A percentile compares a stretch with the other conserved stretches of the same genome.
Conservation (phyloP, 2,329 filamentous ascomycete species). For the Hawksworthiomyces lignivorus region DNA sequence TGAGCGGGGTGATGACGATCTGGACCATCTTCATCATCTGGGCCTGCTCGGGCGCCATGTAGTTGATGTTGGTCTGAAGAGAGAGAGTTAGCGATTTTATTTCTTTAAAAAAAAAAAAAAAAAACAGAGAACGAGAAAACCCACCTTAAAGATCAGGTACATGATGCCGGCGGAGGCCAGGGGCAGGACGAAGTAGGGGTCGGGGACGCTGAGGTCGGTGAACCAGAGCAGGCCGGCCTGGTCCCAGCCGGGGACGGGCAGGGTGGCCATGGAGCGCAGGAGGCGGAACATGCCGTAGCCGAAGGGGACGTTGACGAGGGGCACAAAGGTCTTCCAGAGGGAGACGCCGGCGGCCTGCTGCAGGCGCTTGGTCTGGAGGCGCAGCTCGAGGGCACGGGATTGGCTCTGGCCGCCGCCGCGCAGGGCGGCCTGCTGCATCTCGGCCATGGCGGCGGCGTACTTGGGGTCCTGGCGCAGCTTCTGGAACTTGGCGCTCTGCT, state of each 20-base stretch:
- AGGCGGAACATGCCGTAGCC: slow-evolving; percentile 77
- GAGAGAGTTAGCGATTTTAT: not conserved
- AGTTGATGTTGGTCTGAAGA: slow-evolving; percentile 22
- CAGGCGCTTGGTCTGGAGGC: slow-evolving; percentile 39
- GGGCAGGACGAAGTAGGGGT: slow-evolving; percentile 75
- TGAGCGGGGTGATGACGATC: slow-evolving; percentile 26
- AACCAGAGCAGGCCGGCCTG: slow-evolving; percentile 71
- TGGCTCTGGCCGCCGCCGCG: slow-evolving; percentile 35
- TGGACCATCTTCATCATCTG: slow-evolving; percentile 27
- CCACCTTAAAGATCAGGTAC: slow-evolving; percentile 51
- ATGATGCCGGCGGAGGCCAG: slow-evolving; percentile 48
- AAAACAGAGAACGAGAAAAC: slow-evolving; percentile 16
- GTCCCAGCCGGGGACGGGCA: slow-evolving; percentile 76
- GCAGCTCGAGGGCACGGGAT: slow-evolving; percentile 35
- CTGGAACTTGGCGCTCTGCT: slow-evolving; percentile 55
- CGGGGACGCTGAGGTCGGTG: slow-evolving; percentile 62
- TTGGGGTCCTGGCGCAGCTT: slow-evolving; percentile 32
- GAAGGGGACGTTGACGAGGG: slow-evolving; percentile 55
- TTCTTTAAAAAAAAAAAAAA: not conserved
- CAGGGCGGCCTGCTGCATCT: slow-evolving; percentile 24
- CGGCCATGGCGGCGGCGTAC: slow-evolving; percentile 42
- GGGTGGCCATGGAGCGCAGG: slow-evolving; percentile 60
- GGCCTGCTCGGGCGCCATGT: slow-evolving; percentile 25
- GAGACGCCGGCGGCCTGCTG: slow-evolving; percentile 49
- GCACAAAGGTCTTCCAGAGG: slow-evolving; percentile 41